Evolutionary conservation across 1,284 basidiomycete species (phyloP).

Genomic region (Rhodotorula glutinis): DNA sequence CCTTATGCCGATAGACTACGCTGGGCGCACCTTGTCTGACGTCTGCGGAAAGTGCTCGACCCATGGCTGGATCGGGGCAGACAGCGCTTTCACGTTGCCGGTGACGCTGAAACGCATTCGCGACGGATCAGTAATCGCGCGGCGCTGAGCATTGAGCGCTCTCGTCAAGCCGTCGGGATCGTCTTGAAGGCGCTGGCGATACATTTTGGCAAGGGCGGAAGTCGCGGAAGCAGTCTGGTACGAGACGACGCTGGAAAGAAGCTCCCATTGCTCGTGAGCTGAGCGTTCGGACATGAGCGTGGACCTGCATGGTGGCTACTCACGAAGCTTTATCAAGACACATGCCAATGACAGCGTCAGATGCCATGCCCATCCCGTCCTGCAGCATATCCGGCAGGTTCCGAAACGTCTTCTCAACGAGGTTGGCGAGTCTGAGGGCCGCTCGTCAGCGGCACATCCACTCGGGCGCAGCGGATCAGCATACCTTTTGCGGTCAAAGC

Average conservation of each 20-base stretch:
- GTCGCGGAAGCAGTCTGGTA: too few relatives aligned
- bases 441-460: neutral
- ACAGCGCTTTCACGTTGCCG: slow-evolving; percentile 71
- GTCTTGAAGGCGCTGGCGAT: too few relatives aligned
- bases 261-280: too few relatives aligned
- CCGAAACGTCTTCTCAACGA: slow-evolving; percentile 82
- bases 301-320: too few relatives aligned
- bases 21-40: neutral
- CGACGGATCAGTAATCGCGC: slow-evolving; percentile 68
- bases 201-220: too few relatives aligned
- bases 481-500: slow-evolving; percentile 80
- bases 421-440: slow-evolving; percentile 66
- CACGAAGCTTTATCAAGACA: too few relatives aligned
- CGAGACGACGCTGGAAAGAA: too few relatives aligned
- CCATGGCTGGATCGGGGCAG: slow-evolving; percentile 71
- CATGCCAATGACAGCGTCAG: slow-evolving; percentile 58
- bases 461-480: slow-evolving; percentile 32
- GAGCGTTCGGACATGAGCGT: too few relatives aligned
- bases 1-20: neutral
- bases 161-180: too few relatives aligned
- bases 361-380: slow-evolving; percentile 74
- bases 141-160: too few relatives aligned
- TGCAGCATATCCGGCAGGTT: slow-evolving; percentile 86
- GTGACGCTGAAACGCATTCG: slow-evolving; percentile 81
- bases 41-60: slow-evolving; percentile 59